These are phyloP conservation scores for Calonectria pseudoreteaudii DNA, from an alignment of 2,329 filamentous ascomycete species.

Conservation along the genomic window DNA sequence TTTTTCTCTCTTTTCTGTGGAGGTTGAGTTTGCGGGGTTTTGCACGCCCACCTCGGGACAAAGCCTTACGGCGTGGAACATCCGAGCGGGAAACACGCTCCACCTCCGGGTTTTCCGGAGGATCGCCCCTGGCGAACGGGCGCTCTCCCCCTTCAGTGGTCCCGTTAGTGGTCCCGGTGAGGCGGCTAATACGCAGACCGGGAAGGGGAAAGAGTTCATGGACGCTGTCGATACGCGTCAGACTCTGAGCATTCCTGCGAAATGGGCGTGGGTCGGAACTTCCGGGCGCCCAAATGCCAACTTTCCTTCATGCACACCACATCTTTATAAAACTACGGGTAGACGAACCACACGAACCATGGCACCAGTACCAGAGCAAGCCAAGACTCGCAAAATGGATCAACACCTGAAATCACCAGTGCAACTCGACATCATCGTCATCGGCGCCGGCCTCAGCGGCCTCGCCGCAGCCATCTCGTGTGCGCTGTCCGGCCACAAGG, in stretches of 20 bases:
- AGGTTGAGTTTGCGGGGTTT: constrained; percentile 2
- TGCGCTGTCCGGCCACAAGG: constrained; percentile 51
- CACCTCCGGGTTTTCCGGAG: constrained; percentile 14
- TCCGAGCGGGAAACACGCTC: constrained; percentile 6
- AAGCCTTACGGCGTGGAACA: constrained; percentile 4
- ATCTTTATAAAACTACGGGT: not conserved
- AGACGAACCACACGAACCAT: not conserved
- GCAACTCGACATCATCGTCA: constrained; percentile 52
- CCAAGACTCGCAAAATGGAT: constrained; percentile 4
- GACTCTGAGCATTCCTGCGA: not conserved
- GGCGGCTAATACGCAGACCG: not conserved
- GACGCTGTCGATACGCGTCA: not conserved
- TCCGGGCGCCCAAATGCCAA: not conserved
- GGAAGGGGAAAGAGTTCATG: not conserved
- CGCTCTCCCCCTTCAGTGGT: too few relatives aligned
- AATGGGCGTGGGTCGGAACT: constrained; percentile 10
- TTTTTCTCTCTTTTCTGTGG: not conserved
- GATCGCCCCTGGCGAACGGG: not conserved
- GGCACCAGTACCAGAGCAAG: not conserved
- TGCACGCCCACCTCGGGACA: not conserved
- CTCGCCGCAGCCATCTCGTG: constrained; percentile 54
- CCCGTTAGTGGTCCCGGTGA: not conserved
- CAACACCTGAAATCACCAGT: constrained; percentile 16
- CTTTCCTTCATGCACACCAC: constrained; percentile 7
- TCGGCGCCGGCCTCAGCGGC: constrained; percentile 58